These are phyloP conservation scores for Prunus davidiana DNA, from an alignment of 306 rosid species.

Conservation along the genomic window DNA sequence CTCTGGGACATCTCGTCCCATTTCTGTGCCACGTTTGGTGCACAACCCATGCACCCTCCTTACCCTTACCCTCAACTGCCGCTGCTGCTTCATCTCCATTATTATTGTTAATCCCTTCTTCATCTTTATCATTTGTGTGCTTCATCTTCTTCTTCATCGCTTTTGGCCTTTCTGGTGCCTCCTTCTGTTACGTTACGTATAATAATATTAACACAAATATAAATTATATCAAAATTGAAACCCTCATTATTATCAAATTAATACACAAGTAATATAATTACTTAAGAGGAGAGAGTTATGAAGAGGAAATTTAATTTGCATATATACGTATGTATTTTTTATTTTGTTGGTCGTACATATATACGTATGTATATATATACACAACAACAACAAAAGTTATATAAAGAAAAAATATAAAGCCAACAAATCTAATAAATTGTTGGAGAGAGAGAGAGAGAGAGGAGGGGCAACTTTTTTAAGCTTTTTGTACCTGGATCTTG, in stretches of 20 bases:
- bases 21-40: constrained; percentile 81
- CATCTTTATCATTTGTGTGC: background rate
- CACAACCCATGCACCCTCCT: constrained; percentile 26
- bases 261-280: too few species aligned
- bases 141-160: constrained; percentile 19
- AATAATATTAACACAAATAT: background rate
- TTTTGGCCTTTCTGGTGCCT: constrained; percentile 54
- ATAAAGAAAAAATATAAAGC: background rate
- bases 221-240: background rate
- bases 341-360: too few species aligned
- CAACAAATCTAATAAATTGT: background rate
- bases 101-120: background rate
- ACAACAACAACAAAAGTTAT: background rate
- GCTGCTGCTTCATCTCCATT: background rate
- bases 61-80: background rate
- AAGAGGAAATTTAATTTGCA: too few species aligned
- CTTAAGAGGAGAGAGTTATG: too few species aligned
- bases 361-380: too few species aligned
- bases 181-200: constrained; percentile 39
- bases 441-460: background rate
- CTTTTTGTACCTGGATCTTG: constrained; percentile 43
- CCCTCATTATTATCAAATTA: background rate
- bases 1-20: constrained; percentile 75
- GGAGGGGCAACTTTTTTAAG: background rate
- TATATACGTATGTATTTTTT: too few species aligned